Evolutionary conservation across 1,139 yeast genomes (phyloP), one percentile per base, ranked within the genome.

Genomic region (Pichia sp.): DNA sequence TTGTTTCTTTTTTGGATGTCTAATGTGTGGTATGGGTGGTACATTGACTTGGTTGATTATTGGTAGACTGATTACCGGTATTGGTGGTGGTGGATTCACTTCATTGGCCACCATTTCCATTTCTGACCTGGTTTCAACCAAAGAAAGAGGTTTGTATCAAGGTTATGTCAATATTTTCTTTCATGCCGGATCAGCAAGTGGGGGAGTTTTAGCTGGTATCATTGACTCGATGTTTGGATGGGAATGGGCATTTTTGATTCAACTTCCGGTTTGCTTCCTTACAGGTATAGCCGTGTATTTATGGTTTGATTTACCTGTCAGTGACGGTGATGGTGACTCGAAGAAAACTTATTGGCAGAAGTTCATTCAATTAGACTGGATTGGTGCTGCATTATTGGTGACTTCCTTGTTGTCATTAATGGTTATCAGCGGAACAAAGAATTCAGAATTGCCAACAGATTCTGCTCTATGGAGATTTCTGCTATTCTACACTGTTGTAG

Each of bases 1-100:
- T 7, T 59, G 82, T 7, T 83, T 83, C 55, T 80, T 76, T 53
- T 55, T 75, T 4, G 90, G 90, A 0, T 79, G 86, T 6, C 64
- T 82, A 38, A 64, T 82, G 5, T 69, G 80, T 40, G 92, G 81
- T 0, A 58, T 81, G 6, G 69, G 88, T 0, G 68, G 61, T 26
- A 67, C 70, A 37, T 79, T 84, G 77, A 66, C 71, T 50, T 71
- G 73, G 71, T 64, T 84, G 44, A 79, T 83, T 50, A 42, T 71
- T 36, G 79, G 79, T 3, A 62, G 80, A 48, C 70, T 74, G 50
- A 62, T 75, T 37, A 72, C 79, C 7, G 81, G 81, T 7, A 66
- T 72, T 51, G 81, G 81, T n/a, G 80, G 79, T 16, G 73, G 77
- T 1, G 81, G 81, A 0, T 67, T 74, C 50, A 72, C 73, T 16